These are phyloP conservation scores for Xanthoconium separans DNA, from an alignment of 1,284 basidiomycete genomes.

Conservation along the genomic window DNA sequence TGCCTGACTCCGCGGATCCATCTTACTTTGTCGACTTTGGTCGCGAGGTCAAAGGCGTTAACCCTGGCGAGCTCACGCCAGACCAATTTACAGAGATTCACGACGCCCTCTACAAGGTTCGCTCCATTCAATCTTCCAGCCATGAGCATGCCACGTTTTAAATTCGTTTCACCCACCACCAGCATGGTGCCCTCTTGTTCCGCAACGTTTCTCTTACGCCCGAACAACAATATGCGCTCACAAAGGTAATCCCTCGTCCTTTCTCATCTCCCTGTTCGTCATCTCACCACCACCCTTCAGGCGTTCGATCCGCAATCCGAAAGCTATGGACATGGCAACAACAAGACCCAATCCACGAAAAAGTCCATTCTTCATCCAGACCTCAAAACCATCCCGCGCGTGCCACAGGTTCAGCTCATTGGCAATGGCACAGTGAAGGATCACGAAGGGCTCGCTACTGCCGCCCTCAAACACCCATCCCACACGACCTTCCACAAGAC, in stretches of 20 bases:
- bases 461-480: constrained; percentile 75
- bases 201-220: constrained; percentile 67
- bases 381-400: constrained; percentile 83
- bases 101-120: constrained; percentile 67
- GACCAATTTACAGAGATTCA: constrained; percentile 58
- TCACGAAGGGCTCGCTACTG: constrained; percentile 75
- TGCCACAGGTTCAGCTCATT: constrained; percentile 85
- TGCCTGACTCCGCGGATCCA: constrained; percentile 56
- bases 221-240: constrained; percentile 72
- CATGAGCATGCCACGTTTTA: not conserved
- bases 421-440: constrained; percentile 75
- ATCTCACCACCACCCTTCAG: constrained; percentile 32
- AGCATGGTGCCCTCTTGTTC: constrained; percentile 79
- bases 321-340: constrained; percentile 82
- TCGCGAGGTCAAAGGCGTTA: constrained; percentile 59
- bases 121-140: constrained; percentile 1
- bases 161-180: not conserved
- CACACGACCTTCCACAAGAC: constrained; percentile 91
- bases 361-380: constrained; percentile 77
- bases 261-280: not conserved
- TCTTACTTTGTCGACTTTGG: constrained; percentile 62
- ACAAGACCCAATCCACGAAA: constrained; percentile 69
- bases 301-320: constrained; percentile 73
- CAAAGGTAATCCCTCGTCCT: constrained; percentile 4
- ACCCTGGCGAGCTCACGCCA: constrained; percentile 55